phyloP scores from a whole-genome alignment of 495 filamentous ascomycete species.

The Penicillium canariense region DNA sequence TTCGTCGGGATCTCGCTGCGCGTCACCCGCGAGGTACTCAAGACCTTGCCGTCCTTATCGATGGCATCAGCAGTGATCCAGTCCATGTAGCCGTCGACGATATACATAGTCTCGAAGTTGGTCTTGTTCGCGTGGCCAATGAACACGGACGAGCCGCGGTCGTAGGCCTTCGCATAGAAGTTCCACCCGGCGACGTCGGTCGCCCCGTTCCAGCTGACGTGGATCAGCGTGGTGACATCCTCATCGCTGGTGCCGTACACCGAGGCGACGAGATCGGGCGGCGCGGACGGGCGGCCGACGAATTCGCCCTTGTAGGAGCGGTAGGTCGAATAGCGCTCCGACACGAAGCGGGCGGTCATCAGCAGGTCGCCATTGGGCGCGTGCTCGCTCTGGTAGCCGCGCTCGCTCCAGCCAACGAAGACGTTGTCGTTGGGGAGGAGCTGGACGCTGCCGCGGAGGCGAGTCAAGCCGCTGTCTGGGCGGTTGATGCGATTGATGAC shows the following conservation, averaged over 20 bases:
- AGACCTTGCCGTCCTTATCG: conserved; percentile 30
- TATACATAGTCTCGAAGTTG: conserved; percentile 47
- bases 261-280: conserved; percentile 35
- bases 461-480: conserved; percentile 50
- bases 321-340: conserved; percentile 39
- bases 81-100: conserved; percentile 41
- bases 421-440: conserved; percentile 53
- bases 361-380: conserved; percentile 50
- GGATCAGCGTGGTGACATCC: conserved; percentile 36
- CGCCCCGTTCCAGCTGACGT: conserved; percentile 52
- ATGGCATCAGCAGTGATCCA: conserved; percentile 39
- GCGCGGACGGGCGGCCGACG: conserved; percentile 32
- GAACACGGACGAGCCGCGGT: conserved; percentile 23
- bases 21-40: conserved; percentile 30
- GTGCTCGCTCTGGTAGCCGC: conserved; percentile 57
- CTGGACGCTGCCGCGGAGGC: conserved; percentile 60
- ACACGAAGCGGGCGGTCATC: conserved; percentile 42
- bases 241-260: conserved; percentile 36
- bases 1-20: conserved; percentile 31
- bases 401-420: conserved; percentile 59
- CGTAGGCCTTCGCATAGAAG: conserved; percentile 35
- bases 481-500: conserved; percentile 41
- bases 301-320: conserved; percentile 43
- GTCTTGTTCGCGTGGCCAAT: conserved; percentile 38
- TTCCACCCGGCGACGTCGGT: conserved; percentile 44